A percentile compares a stretch with the other conserved stretches of the same genome.
Conservation (phyloP, 2,329 filamentous ascomycete genomes). For the Dothideomycetes sp. region DNA sequence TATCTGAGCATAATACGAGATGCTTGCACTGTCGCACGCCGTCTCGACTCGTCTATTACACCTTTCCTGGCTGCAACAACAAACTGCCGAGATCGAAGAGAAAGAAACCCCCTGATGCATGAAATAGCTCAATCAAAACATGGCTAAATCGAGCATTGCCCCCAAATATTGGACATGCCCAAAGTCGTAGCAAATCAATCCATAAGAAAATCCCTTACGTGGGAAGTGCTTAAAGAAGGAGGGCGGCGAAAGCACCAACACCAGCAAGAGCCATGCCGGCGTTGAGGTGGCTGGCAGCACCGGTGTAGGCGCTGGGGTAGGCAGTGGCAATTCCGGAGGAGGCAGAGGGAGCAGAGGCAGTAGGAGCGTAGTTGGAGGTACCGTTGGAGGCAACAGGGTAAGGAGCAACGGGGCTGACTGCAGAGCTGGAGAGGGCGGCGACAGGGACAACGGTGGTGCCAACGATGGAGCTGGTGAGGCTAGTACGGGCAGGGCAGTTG, state of each 20-base stretch:
- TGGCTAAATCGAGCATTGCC: too few relatives aligned
- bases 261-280: constrained; percentile 11
- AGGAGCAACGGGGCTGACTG: neutral
- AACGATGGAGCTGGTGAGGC: neutral
- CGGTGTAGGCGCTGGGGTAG: constrained; percentile 11
- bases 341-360: constrained; percentile 7
- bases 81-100: neutral
- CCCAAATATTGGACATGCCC: too few relatives aligned
- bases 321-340: constrained; percentile 5
- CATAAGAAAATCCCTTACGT: neutral
- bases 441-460: constrained; percentile 7
- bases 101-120: too few relatives aligned
- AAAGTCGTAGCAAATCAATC: neutral
- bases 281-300: constrained; percentile 11
- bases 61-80: neutral
- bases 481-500: constrained; percentile 22
- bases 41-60: neutral
- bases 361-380: constrained; percentile 8
- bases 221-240: constrained; percentile 11
- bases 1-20: neutral
- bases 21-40: neutral
- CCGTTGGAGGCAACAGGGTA: constrained; percentile 7
- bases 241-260: constrained; percentile 12
- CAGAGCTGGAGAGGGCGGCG: neutral
- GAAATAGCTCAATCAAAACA: too few relatives aligned